phyloP scores from a whole-genome alignment of 192 early-diverging fungal species.

The Podila horticola region DNA sequence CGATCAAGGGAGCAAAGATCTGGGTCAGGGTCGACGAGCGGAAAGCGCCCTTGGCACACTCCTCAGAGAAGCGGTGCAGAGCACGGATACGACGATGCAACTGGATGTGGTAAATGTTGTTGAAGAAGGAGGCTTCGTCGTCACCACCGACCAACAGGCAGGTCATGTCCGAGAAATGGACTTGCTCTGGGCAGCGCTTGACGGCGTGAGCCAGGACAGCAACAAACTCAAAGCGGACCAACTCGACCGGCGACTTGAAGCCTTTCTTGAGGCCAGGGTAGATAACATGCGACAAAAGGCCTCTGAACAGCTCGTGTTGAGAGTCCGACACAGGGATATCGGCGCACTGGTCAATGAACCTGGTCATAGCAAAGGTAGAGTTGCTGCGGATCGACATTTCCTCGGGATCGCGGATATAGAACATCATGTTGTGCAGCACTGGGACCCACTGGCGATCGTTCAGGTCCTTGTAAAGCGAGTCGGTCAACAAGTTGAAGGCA shows the following conservation, averaged over 20 bases:
- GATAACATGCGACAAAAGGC: conserved; percentile 67
- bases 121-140: conserved; percentile 96
- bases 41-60: conserved; percentile 57
- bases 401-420: conserved; percentile 81
- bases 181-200: conserved; percentile 63
- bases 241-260: conserved; percentile 59
- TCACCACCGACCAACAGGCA: conserved; percentile 74
- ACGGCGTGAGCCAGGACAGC: conserved; percentile 71
- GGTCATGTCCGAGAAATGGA: conserved; percentile 73
- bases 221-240: conserved; percentile 79
- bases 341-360: conserved; percentile 71
- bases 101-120: conserved; percentile 96
- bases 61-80: conserved; percentile 75
- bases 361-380: conserved; percentile 76
- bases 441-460: conserved; percentile 86
- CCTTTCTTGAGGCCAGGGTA: conserved; percentile 80
- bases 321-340: conserved; percentile 27
- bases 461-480: conserved; percentile 73
- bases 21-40: conserved; percentile 62
- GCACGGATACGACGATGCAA: conserved; percentile 91
- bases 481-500: conserved; percentile 78
- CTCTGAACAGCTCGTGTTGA: conserved; percentile 53
- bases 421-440: conserved; percentile 88
- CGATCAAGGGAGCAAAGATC: conserved; percentile 87
- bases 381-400: conserved; percentile 91